Evolutionary conservation across 768 basidiomycete genomes (phyloP), one percentile per base, ranked within the genome.

Genomic region (Phlegmacium glaucopus): DNA sequence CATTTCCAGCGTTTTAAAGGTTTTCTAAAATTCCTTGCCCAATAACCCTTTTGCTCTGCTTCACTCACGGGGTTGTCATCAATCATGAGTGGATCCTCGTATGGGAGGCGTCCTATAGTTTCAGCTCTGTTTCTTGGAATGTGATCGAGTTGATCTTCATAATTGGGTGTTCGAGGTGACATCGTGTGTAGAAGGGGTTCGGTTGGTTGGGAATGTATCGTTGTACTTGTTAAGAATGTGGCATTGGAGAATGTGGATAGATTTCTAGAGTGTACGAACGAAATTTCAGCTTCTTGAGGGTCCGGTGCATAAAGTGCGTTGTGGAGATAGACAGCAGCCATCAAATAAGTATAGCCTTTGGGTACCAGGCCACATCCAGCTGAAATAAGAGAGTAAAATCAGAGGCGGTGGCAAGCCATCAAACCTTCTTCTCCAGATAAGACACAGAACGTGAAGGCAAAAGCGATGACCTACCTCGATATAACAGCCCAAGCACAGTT

Each of bases 251-350:
- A 48, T 5, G 68, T 66, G 2, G 72, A 74, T 6, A 62, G 53
- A 51, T 66, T 65, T 44, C 73, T 72, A 6, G 74, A 72, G 54
- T 79, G 80, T 17, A 67, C 64, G 16, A 74, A 71, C 48, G 68
- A 67, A 28, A 51, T 54, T 18, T 56, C 43, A 13, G 52, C 37
- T 34, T 61, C 60, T 38, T 60, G 45, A 13, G 59, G 44, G 35
- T 73, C 72, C 27, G 67, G 63, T 39, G 70, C 51, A 61, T 77
- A 76, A 45, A 80, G 57, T 27, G 75, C 69, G 56, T 80, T 75
- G 63, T 83, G 82, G 42, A 82, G 72, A 60, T 77, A 75, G 43
- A 82, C 61, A 43, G 78, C 79, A 46, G 80, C 76, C 84, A 86
- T 86, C 47, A 57, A 47, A 52, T 17, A 10, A 8, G 32, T 39